Base-by-base conservation (phyloP, 2,329 filamentous ascomycete genomes). In the Aspergillus tubingensis region DNA sequence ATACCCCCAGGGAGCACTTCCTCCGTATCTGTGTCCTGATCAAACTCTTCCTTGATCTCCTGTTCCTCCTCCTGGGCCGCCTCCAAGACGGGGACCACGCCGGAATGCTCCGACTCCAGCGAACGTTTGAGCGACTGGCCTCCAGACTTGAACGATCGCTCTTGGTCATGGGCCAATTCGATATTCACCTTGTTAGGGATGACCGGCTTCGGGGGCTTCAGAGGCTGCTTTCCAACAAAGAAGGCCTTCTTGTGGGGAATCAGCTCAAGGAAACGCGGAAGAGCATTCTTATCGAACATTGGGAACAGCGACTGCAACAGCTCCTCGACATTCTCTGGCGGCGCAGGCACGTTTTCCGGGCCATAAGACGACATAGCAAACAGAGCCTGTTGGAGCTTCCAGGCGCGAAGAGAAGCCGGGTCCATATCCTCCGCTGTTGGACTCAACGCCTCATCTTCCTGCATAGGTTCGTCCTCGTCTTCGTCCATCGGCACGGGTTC, bases 141-240 rank as follows among this genome's bases (percentile, higher is more conserved):
- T 0, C 86, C 83, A n/a, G 94, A 86, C 58, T 88, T 87, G 74
- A 98, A 99, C 25, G 85, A 82, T 68, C 92, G 92, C 74, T 96
- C 91, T 66, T 96, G 91, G 68, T 98, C 95, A 50, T 86, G 84
- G 2, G 91, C 90, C 36, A 98, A 81, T 62, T 99, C 95, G 13
- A 99, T 82, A 62, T 87, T 92, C 59, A 96, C 83, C 76, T 99
- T 99, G 19, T 90, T 93, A 0, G 92, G 92, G 5, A 92, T 85
- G 3, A 98, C 83, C 15, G 91, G 83, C 76, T 93, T 95, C 0
- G 92, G 91, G 43, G 88, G 88, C 76, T 92, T 96, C 1, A 83
- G 66, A 0, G 93, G 92, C 41, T 87, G 86, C 76, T 96, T 95
- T 59, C 90, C 88, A 63, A 90, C 84, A 76, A 91, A 94, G 57